These are phyloP conservation scores for Candida mesenterica DNA, from an alignment of 1,139 yeast genomes.

Conservation along the genomic window DNA sequence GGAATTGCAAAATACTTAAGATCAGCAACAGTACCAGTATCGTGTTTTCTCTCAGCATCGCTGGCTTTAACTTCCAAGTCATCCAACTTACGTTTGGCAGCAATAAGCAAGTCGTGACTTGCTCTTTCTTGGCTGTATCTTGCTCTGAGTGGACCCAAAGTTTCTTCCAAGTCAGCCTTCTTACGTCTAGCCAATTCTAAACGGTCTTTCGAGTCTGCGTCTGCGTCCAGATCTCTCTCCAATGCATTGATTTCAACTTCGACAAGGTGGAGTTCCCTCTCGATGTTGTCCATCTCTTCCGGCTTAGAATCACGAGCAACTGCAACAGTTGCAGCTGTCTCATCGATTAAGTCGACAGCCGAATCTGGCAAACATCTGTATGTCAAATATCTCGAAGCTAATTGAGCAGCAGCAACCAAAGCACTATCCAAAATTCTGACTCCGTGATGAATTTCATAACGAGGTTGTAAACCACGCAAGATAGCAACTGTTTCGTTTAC, in stretches of 20 bases:
- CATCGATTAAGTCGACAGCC: constrained; percentile 95
- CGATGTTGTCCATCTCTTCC: constrained; percentile 90
- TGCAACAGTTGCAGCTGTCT: constrained; percentile 95
- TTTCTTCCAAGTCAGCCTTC: constrained; percentile 82
- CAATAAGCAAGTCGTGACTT: constrained; percentile 86
- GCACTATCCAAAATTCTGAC: constrained; percentile 96
- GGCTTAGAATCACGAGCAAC: constrained; percentile 98
- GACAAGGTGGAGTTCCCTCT: constrained; percentile 84
- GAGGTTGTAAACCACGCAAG: constrained; percentile 92
- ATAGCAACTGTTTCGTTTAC: constrained; percentile 92
- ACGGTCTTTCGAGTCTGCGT: constrained; percentile 82
- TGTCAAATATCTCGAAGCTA: constrained; percentile 92
- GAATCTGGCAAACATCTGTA: constrained; percentile 96
- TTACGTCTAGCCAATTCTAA: constrained; percentile 72
- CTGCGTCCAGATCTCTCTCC: constrained; percentile 94
- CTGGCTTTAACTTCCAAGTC: constrained; percentile 89
- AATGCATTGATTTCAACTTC: constrained; percentile 96
- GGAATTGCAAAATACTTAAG: constrained; percentile 96
- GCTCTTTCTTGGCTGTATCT: constrained; percentile 84
- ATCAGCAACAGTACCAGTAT: constrained; percentile 93
- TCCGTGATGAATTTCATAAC: constrained; percentile 97
- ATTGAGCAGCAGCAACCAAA: constrained; percentile 88
- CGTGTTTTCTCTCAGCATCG: constrained; percentile 97
- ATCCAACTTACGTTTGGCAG: constrained; percentile 86
- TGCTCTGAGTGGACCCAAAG: constrained; percentile 80